Evolutionary conservation across 805 yeast species (phyloP), one percentile per base, ranked within the genome.

Genomic region (Ogataea paradorogensis): DNA sequence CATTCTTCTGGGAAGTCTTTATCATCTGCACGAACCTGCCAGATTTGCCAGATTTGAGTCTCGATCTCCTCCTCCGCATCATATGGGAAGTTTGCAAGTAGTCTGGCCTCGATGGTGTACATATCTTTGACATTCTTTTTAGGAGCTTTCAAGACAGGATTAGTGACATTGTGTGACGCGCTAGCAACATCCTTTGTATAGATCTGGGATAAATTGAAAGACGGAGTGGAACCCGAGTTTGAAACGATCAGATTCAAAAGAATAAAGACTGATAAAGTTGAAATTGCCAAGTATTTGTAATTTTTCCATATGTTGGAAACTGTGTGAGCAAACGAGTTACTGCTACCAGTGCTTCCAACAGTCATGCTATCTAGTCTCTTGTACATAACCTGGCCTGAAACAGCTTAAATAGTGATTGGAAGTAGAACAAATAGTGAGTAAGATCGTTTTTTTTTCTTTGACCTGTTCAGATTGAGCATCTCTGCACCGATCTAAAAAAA

Each of bases 41-140:
- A 60, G 7, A 61, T 27, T 41, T 61, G 66, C 46, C 47, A 58
- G 29, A 61, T 59, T 35, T 58, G 53, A 31, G 47, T 48, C 46
- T 61, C 66, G 31, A 59, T 50, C 5, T 47, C 52, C 24, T 51
- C 61, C 4, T 35, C 35, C 9, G 42, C 27, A 14, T 52, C 52
- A 44, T 52, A 61, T 2, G 65, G 63, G 53, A 59, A 61, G 36
- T 58, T 42, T 30, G 48, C 54, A 2, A 49, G 42, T 15, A 61
- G 39, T 40, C 66, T 49, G 9, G 58, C 42, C 40, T 60, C 62
- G 24, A 55, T 61, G 1, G 62, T 47, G 27, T 50, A 50, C 52
- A 59, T 45, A 33, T 53, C 56, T 34, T 55, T 58, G 6, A 53
- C 52, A 33, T 61, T 56, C 35, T 56, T 61, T 20, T 43, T 43